A percentile compares a stretch with the other conserved stretches of the same genome.
These are phyloP conservation scores for Monosporascus sp. DNA, from an alignment of 2,329 filamentous ascomycete genomes.

Conservation along the genomic window DNA sequence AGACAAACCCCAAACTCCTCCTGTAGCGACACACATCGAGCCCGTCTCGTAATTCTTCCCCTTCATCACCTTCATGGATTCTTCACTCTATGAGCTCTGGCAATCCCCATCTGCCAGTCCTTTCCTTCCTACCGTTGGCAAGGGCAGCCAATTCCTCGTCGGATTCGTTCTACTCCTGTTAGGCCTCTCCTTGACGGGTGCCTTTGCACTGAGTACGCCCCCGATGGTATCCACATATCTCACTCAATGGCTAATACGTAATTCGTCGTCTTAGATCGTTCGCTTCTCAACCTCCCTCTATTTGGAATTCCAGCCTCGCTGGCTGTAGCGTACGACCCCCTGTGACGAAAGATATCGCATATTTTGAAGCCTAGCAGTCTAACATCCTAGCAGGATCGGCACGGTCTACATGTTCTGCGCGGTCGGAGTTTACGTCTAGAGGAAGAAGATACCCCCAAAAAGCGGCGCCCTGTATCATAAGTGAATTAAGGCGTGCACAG, in stretches of 20 bases:
- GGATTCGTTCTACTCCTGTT: conserved; percentile 70
- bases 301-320: conserved; percentile 83
- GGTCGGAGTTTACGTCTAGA: conserved; percentile 93
- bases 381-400: conserved; percentile 62
- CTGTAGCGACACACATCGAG: too few relatives aligned
- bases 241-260: conserved; percentile 3
- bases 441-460: conserved; percentile 37
- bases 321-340: conserved; percentile 71
- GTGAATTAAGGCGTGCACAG: conserved; percentile 29
- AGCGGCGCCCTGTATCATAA: conserved; percentile 34
- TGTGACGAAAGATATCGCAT: not conserved
- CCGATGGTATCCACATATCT: not conserved
- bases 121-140: conserved; percentile 73
- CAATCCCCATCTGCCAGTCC: conserved; percentile 84
- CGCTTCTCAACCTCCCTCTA: conserved; percentile 67
- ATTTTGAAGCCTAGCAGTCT: conserved; percentile 7
- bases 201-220: conserved; percentile 78
- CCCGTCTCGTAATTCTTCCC: not conserved
- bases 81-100: conserved; percentile 85
- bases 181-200: conserved; percentile 66
- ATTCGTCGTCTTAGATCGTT: conserved; percentile 60
- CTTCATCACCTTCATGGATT: conserved; percentile 54
- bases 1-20: not conserved
- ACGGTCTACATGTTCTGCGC: conserved; percentile 99
- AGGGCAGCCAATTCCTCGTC: conserved; percentile 77